A percentile compares a stretch with the other conserved stretches of the same genome.
Evolutionary conservation across 352 stramenopile species (phyloP).

Genomic region (Phytophthora sansomeana): DNA sequence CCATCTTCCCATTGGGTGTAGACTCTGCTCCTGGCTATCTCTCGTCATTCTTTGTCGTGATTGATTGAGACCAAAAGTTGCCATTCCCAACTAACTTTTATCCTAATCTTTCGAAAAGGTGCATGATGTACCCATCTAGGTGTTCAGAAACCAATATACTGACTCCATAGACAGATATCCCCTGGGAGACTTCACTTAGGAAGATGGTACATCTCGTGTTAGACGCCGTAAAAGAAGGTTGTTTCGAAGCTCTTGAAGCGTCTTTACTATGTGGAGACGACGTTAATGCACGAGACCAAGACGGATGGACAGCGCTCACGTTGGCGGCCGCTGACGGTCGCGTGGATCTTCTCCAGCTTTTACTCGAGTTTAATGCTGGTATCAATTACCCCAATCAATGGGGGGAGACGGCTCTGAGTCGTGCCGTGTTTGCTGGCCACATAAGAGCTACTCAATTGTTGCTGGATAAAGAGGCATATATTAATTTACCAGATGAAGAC

Average conservation of each 20-base stretch:
- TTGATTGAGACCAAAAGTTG: too few species aligned
- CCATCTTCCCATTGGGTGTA: too few species aligned
- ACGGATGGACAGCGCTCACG: constrained; percentile 17
- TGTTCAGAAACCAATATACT: too few species aligned
- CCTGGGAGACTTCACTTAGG: too few species aligned
- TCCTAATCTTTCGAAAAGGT: too few species aligned
- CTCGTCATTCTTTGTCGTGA: too few species aligned
- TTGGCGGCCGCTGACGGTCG: constrained; percentile 14
- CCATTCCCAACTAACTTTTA: too few species aligned
- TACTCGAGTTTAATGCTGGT: not conserved
- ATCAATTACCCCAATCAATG: constrained; percentile 14
- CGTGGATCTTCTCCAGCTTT: constrained; percentile 11
- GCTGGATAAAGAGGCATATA: constrained; percentile 6
- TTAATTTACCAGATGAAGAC: constrained; percentile 14
- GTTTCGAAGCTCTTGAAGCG: not conserved
- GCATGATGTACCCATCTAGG: too few species aligned
- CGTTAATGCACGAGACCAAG: constrained; percentile 1
- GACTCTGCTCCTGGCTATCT: too few species aligned
- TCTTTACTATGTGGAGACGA: not conserved
- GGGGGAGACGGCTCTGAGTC: constrained; percentile 19
- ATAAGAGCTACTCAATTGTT: not conserved
- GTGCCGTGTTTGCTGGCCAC: constrained; percentile 15
- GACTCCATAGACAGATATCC: not conserved
- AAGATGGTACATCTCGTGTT: constrained; percentile 1
- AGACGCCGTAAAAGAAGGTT: constrained; percentile 5